Evolutionary conservation across 495 filamentous ascomycete genomes (phyloP).

Genomic region (Penicillium bialowiezense): DNA sequence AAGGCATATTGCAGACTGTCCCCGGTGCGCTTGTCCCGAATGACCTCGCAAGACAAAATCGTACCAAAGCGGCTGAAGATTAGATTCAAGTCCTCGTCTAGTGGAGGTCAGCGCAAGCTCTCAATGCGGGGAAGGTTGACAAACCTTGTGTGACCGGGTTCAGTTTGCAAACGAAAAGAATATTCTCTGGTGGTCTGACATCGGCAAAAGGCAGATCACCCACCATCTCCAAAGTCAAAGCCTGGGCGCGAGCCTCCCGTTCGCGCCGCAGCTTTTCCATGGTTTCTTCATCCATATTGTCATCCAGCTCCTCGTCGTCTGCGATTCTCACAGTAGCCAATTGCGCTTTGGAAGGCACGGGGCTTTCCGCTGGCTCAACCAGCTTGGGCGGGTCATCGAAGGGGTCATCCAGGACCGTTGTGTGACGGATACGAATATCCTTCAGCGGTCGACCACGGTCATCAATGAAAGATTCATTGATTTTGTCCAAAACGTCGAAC

Average conservation of each 20-base stretch:
- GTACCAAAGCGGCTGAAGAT: slow-evolving; percentile 97
- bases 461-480: slow-evolving; percentile 86
- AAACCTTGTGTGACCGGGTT: slow-evolving; percentile 88
- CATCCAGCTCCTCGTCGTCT: slow-evolving; percentile 79
- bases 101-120: slow-evolving; percentile 4
- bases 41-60: slow-evolving; percentile 94
- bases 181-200: slow-evolving; percentile 95
- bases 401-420: slow-evolving; percentile 84
- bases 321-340: slow-evolving; percentile 86
- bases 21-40: slow-evolving; percentile 88
- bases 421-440: slow-evolving; percentile 92
- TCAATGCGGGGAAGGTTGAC: slow-evolving; percentile 1
- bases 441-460: slow-evolving; percentile 78
- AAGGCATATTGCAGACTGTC: slow-evolving; percentile 98
- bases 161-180: slow-evolving; percentile 97
- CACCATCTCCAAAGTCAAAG: slow-evolving; percentile 94
- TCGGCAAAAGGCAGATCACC: slow-evolving; percentile 97
- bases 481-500: slow-evolving; percentile 87
- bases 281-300: slow-evolving; percentile 73
- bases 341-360: slow-evolving; percentile 79
- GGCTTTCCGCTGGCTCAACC: slow-evolving; percentile 72
- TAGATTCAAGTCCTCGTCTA: slow-evolving; percentile 87
- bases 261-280: slow-evolving; percentile 80
- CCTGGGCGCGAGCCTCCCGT: slow-evolving; percentile 90
- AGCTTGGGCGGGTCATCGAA: slow-evolving; percentile 76